These are phyloP conservation scores for Flammula alnicola DNA, from an alignment of 1,284 basidiomycete genomes.

Conservation along the genomic window DNA sequence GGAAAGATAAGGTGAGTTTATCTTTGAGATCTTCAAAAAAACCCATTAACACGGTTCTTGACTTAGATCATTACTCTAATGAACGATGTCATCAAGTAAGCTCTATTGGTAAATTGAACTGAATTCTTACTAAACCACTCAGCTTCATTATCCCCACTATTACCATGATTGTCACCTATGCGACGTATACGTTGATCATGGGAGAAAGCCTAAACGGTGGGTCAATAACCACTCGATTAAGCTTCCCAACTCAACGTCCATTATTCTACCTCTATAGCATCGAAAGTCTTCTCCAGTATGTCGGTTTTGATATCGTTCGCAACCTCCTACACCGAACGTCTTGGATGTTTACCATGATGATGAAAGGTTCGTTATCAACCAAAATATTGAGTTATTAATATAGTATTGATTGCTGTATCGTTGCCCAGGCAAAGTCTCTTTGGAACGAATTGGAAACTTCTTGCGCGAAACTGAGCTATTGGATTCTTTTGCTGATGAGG, in stretches of 20 bases:
- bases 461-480: constrained; percentile 56
- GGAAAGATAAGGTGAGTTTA: constrained; percentile 42
- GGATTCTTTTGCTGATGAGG: constrained; percentile 43
- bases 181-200: constrained; percentile 53
- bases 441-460: constrained; percentile 55
- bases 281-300: constrained; percentile 27
- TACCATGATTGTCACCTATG: constrained; percentile 71
- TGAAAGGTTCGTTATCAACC: constrained; percentile 19
- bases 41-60: not conserved
- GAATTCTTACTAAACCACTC: not conserved
- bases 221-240: not conserved
- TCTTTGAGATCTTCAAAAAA: constrained; percentile 13
- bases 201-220: constrained; percentile 36
- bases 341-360: constrained; percentile 15
- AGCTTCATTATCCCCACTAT: constrained; percentile 67
- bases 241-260: constrained; percentile 23
- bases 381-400: not conserved
- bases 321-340: constrained; percentile 23
- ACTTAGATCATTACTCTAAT: constrained; percentile 24
- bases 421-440: constrained; percentile 52
- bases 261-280: constrained; percentile 11
- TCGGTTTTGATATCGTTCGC: constrained; percentile 34
- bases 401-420: constrained; percentile 5
- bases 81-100: constrained; percentile 40
- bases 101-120: constrained; percentile 37